Evolutionary conservation across 495 filamentous ascomycete genomes (phyloP).

Genomic region (Cercophora scortea): DNA sequence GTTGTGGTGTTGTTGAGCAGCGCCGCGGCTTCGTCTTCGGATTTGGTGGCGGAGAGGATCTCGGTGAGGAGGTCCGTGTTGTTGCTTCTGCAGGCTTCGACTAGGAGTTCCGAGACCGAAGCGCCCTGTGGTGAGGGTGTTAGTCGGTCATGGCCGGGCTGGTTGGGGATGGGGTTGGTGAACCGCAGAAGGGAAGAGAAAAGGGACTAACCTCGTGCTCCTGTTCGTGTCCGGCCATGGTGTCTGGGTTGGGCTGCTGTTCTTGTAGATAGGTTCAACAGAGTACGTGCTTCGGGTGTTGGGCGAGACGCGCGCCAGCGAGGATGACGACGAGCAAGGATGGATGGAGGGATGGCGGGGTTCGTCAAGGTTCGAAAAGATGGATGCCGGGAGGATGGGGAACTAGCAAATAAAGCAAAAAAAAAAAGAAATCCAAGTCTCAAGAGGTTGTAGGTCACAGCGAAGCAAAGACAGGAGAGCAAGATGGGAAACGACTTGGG

Average conservation of each 20-base stretch:
- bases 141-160: neutral
- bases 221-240: slow-evolving; percentile 37
- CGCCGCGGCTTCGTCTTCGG: slow-evolving; percentile 47
- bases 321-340: no score
- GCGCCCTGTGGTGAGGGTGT: slow-evolving; percentile 57
- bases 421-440: no score
- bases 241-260: neutral
- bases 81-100: slow-evolving; percentile 90
- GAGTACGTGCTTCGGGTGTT: no score
- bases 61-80: slow-evolving; percentile 72
- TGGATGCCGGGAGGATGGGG: no score
- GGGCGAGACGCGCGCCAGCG: no score
- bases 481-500: no score
- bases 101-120: slow-evolving; percentile 70
- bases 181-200: neutral
- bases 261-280: neutral
- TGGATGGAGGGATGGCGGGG: no score
- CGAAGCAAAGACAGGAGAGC: no score
- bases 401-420: no score
- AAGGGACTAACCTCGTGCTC: slow-evolving; percentile 29
- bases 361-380: no score
- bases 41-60: slow-evolving; percentile 32
- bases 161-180: neutral
- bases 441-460: no score
- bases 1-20: slow-evolving; percentile 81